These are phyloP conservation scores for Fraxinus dipetala DNA, from an alignment of 305 asterid genomes.

Conservation along the genomic window DNA sequence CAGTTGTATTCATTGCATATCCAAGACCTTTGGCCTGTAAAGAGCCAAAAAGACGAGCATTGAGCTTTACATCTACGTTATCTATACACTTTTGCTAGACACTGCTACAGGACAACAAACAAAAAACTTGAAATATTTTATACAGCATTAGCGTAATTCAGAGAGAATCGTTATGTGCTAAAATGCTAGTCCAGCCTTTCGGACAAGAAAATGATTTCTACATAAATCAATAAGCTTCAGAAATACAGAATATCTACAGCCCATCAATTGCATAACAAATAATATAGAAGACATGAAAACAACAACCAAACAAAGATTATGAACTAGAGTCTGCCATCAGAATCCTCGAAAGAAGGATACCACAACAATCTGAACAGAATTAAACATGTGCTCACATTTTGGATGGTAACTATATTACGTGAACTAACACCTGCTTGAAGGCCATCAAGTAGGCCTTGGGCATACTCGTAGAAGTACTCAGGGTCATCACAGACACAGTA, in stretches of 20 bases:
- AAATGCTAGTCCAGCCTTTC: neutral
- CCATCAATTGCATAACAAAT: neutral
- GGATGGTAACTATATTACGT: slow-evolving; percentile 68
- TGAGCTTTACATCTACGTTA: neutral
- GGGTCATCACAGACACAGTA: slow-evolving; percentile 89
- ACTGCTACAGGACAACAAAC: neutral
- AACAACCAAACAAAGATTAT: neutral
- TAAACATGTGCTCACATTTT: slow-evolving; percentile 50
- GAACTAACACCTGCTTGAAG: slow-evolving; percentile 69
- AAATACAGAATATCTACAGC: neutral
- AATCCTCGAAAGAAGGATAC: neutral
- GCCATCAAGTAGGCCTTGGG: slow-evolving; percentile 80
- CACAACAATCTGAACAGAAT: neutral
- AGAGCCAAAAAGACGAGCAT: slow-evolving; percentile 10
- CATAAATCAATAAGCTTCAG: neutral
- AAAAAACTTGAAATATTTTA: neutral
- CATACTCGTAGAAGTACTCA: slow-evolving; percentile 66
- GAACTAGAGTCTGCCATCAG: neutral
- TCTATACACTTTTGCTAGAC: neutral
- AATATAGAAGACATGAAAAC: neutral
- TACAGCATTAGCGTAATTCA: neutral
- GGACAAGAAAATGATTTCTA: neutral
- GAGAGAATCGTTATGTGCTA: neutral
- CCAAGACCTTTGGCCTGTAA: slow-evolving; percentile 95
- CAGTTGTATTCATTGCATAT: slow-evolving; percentile 78